phyloP scores from a whole-genome alignment of 2,329 filamentous ascomycete genomes.

The Alternaria gaisen region DNA sequence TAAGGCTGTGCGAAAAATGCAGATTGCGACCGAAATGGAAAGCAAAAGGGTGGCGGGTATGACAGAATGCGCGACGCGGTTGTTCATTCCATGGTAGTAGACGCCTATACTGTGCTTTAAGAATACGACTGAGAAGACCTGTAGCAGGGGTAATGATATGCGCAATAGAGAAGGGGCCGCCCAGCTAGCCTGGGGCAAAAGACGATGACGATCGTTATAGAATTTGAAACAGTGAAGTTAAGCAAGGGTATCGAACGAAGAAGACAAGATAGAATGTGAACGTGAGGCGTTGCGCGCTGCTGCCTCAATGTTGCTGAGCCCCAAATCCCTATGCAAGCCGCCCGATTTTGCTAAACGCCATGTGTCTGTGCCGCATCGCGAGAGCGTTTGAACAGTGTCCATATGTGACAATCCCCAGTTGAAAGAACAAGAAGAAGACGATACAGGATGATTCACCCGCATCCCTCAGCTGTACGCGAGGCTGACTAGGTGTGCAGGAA shows the following conservation, averaged over 20 bases:
- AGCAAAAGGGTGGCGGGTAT: neutral
- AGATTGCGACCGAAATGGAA: neutral
- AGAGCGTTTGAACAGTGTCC: neutral
- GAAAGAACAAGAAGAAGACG: neutral
- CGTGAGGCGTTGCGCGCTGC: conserved; percentile 1
- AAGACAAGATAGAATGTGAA: conserved; percentile 4
- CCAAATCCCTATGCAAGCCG: conserved; percentile 10
- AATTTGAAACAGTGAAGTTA: conserved; percentile 9
- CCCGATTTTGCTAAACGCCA: conserved; percentile 9
- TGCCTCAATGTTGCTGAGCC: conserved; percentile 6
- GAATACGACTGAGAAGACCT: neutral
- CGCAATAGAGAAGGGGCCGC: conserved; percentile 1
- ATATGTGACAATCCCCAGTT: conserved; percentile 4
- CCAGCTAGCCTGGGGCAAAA: neutral
- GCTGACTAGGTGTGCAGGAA: conserved; percentile 39
- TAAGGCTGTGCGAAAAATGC: conserved; percentile 4
- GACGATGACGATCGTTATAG: neutral
- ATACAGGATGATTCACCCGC: neutral
- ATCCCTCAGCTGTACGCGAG: neutral
- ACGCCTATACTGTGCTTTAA: neutral
- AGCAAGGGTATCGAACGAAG: conserved; percentile 22
- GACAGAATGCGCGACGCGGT: neutral
- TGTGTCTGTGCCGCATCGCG: conserved; percentile 12
- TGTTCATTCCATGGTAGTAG: conserved; percentile 4
- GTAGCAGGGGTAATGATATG: conserved; percentile 2